These are phyloP conservation scores for Colletotrichum higginsianum DNA, from an alignment of 2,329 filamentous ascomycete genomes.

Conservation along the genomic window DNA sequence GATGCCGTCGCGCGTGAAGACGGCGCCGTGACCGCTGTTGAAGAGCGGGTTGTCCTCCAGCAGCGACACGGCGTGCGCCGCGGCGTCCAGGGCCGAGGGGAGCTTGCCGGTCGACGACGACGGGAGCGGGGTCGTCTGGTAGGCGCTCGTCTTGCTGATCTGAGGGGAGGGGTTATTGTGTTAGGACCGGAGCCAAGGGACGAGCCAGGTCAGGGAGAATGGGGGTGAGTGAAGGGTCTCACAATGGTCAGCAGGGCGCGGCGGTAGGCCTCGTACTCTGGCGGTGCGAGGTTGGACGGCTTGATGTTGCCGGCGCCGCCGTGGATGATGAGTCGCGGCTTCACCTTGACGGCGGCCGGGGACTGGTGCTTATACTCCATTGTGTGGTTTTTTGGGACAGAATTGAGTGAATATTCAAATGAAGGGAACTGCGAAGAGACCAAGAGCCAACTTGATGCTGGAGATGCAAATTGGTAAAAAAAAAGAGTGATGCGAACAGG, in stretches of 20 bases:
- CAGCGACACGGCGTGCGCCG: slow-evolving; percentile 80
- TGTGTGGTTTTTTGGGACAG: neutral
- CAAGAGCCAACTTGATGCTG: neutral
- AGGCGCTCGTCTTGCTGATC: slow-evolving; percentile 62
- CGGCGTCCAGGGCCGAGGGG: slow-evolving; percentile 78
- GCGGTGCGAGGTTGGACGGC: slow-evolving; percentile 70
- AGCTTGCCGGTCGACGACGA: slow-evolving; percentile 37
- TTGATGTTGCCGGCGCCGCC: slow-evolving; percentile 81
- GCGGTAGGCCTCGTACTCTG: slow-evolving; percentile 72
- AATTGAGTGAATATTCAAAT: too few relatives aligned
- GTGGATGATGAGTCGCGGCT: slow-evolving; percentile 77
- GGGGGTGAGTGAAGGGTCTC: slow-evolving; percentile 45
- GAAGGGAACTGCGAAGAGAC: neutral
- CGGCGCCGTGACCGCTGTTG: slow-evolving; percentile 87
- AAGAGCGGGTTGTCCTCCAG: slow-evolving; percentile 88
- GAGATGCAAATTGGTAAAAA: neutral
- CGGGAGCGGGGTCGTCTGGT: slow-evolving; percentile 58
- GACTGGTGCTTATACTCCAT: slow-evolving; percentile 60
- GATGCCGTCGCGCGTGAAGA: slow-evolving; percentile 86
- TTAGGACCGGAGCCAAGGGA: neutral
- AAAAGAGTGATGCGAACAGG: neutral
- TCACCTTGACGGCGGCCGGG: slow-evolving; percentile 47
- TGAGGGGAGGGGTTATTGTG: slow-evolving; percentile 42
- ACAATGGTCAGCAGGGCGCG: slow-evolving; percentile 75
- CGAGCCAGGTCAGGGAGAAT: too few relatives aligned